phyloP scores from a whole-genome alignment of 306 rosid genomes.

The Rosa rugosa region DNA sequence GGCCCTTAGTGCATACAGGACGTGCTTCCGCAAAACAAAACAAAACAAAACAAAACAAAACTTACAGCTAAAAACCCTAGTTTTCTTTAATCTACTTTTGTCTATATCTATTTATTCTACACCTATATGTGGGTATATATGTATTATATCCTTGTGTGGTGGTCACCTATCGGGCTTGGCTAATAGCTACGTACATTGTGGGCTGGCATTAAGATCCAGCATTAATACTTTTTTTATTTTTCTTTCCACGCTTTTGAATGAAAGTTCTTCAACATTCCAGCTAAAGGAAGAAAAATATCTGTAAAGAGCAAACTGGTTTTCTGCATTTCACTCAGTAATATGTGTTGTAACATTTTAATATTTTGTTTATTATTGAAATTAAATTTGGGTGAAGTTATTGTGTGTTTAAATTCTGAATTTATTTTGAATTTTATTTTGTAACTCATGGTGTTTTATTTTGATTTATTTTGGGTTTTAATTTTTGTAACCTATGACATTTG shows the following conservation, averaged over 20 bases:
- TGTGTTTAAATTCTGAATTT: too few relatives aligned
- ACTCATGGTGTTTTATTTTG: too few relatives aligned
- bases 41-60: constrained; percentile 12
- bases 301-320: not conserved
- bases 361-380: too few relatives aligned
- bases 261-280: not conserved
- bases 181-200: not conserved
- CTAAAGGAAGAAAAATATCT: not conserved
- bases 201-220: not conserved
- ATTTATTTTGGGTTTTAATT: too few relatives aligned
- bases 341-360: too few relatives aligned
- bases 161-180: not conserved
- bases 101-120: constrained; percentile 23
- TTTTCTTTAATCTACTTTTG: constrained; percentile 30
- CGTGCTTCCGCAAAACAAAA: constrained; percentile 20
- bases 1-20: not conserved
- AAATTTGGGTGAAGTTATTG: too few relatives aligned
- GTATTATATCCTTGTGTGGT: not conserved
- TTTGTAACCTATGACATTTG: too few relatives aligned
- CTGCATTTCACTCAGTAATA: not conserved
- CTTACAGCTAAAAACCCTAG: constrained; percentile 41
- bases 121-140: not conserved
- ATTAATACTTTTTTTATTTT: not conserved
- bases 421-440: too few relatives aligned
- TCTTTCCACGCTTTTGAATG: not conserved